These are phyloP conservation scores for Aspergillus aculeatus DNA, from an alignment of 2,329 filamentous ascomycete species.

Conservation along the genomic window DNA sequence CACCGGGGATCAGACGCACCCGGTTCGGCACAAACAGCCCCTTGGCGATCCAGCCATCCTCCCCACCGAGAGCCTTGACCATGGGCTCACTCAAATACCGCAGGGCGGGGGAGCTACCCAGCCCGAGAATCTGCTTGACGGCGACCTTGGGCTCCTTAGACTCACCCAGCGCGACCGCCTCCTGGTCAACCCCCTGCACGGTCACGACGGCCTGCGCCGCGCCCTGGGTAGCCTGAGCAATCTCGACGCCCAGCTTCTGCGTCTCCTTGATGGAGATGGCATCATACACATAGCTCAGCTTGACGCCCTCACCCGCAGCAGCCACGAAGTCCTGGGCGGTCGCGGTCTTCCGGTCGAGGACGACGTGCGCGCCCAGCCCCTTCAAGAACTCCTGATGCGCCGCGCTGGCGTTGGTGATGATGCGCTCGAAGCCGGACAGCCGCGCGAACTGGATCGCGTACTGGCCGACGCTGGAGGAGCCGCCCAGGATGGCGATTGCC, in stretches of 20 bases:
- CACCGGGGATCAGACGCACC: conserved; percentile 27
- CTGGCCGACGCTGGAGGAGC: conserved; percentile 36
- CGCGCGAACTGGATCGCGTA: conserved; percentile 36
- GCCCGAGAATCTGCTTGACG: conserved; percentile 14
- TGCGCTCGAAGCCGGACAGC: conserved; percentile 34
- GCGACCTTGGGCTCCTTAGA: background rate
- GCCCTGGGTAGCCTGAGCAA: conserved; percentile 21
- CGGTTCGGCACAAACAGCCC: conserved; percentile 32
- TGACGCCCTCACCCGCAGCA: conserved; percentile 24
- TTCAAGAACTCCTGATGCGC: conserved; percentile 22
- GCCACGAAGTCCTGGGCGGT: conserved; percentile 23
- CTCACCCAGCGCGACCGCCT: background rate
- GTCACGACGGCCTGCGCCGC: conserved; percentile 16
- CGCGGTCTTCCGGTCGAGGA: conserved; percentile 23
- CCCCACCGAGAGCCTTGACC: conserved; percentile 19
- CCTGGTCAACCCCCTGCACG: conserved; percentile 3
- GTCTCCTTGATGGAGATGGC: conserved; percentile 31
- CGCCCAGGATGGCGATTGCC: conserved; percentile 33
- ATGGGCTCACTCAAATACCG: conserved; percentile 33
- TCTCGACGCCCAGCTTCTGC: conserved; percentile 31
- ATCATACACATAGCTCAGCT: conserved; percentile 33
- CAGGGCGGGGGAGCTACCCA: conserved; percentile 28
- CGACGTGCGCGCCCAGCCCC: conserved; percentile 27
- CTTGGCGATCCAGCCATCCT: conserved; percentile 32
- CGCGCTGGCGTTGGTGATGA: conserved; percentile 34